Percentiles rank a stretch among this genome's conserved stretches.
These are phyloP conservation scores for Nigrospora osmanthi DNA, from an alignment of 2,329 filamentous ascomycete genomes.

Conservation along the genomic window DNA sequence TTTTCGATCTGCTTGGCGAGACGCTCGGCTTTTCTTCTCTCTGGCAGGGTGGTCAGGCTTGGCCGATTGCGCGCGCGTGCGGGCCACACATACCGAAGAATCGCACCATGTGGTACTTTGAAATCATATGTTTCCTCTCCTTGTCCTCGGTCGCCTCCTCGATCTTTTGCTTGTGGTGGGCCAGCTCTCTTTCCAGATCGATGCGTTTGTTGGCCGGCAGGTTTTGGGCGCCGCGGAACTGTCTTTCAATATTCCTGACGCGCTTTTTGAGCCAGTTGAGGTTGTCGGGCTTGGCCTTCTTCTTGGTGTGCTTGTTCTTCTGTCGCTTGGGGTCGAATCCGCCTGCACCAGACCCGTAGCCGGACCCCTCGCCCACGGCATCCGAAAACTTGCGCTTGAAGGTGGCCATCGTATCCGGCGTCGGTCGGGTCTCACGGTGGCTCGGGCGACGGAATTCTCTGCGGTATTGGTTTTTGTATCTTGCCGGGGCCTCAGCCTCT, in stretches of 20 bases:
- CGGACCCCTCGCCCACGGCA: slow-evolving; percentile 1
- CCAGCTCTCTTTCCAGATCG: slow-evolving; percentile 66
- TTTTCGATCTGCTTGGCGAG: slow-evolving; percentile 57
- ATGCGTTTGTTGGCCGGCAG: slow-evolving; percentile 61
- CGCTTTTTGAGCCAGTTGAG: slow-evolving; percentile 63
- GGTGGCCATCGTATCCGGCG: slow-evolving; percentile 8
- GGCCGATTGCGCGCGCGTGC: neutral
- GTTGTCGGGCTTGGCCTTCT: slow-evolving; percentile 25
- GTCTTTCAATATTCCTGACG: slow-evolving; percentile 60
- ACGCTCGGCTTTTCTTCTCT: slow-evolving; percentile 65
- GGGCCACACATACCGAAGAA: slow-evolving; percentile 60
- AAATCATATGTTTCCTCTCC: slow-evolving; percentile 61
- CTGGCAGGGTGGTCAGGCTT: slow-evolving; percentile 26
- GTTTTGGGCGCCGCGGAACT: slow-evolving; percentile 51
- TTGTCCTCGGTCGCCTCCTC: slow-evolving; percentile 50
- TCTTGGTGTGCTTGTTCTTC: slow-evolving; percentile 15
- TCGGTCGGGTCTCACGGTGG: neutral
- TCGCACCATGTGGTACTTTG: slow-evolving; percentile 73
- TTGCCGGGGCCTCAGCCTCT: too few relatives aligned
- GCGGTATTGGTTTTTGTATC: neutral
- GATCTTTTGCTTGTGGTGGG: slow-evolving; percentile 58
- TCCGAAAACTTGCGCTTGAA: slow-evolving; percentile 22
- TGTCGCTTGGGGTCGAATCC: slow-evolving; percentile 16
- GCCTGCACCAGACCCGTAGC: neutral
- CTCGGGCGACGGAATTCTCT: too few relatives aligned